Evolutionary conservation across 805 yeast species (phyloP), one percentile per base, ranked within the genome.

Genomic region (Barnettozyma siamensis): DNA sequence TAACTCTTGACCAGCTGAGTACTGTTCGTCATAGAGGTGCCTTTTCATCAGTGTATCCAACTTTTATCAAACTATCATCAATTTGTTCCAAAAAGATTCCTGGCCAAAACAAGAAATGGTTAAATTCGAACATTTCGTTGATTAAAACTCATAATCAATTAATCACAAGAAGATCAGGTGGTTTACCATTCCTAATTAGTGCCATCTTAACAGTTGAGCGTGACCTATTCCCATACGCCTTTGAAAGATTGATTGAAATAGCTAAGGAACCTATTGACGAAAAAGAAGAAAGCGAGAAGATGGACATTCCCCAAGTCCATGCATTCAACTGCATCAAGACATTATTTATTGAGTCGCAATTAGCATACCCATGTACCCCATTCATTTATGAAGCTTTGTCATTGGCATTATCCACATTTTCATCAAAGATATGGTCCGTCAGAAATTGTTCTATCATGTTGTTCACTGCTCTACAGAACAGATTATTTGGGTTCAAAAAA

Each of bases 381-480:
- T 80, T 67, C 54, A 67, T 81, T 8, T 80, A 80, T 43, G 60
- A 63, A 10, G 83, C 85, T 0, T 63, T 91, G 21, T 68, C 70
- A 20, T 58, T 86, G 17, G 69, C 94, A 0, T 67, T 93, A 33
- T 52, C 63, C 2, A 72, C 79, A 28, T 87, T 91, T 60, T 69
- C 75, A 1, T 76, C 85, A 2, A 65, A 71, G 2, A 67, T 78
- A 19, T 91, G 98, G 98, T 79, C 95, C 0, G 73, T 91, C 21
- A 72, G 96, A 55, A 91, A 91, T 58, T 87, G 97, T 60, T 88
- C 95, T 0, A 83, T 89, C 16, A 93, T 91, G 98, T 68, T 91
- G 31, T 91, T 88, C 58, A 81, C 95, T 1, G 80, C 95, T 1
- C 62, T 91, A 32, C 93, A 87, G 53, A 83, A 81, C 44, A 71